These are phyloP conservation scores for Spergularia azorica DNA, from an alignment of 179 eudicot species.

Conservation along the genomic window DNA sequence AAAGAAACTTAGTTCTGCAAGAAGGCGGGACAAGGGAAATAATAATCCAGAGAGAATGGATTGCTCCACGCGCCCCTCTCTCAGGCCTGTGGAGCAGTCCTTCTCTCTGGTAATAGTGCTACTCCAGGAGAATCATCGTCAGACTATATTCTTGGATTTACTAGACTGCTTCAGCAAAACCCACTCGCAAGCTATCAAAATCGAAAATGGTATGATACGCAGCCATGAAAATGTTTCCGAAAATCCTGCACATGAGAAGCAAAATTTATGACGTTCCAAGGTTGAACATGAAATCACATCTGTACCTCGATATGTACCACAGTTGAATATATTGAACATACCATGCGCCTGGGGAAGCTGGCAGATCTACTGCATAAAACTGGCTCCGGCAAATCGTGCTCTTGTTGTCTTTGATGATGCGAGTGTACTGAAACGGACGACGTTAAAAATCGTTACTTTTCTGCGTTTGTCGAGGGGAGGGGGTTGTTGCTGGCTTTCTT, in stretches of 20 bases:
- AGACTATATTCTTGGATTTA: too few relatives aligned
- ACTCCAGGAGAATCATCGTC: too few relatives aligned
- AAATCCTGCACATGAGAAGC: slow-evolving; percentile 31
- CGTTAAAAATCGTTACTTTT: neutral
- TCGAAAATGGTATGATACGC: slow-evolving; percentile 44
- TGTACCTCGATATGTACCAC: neutral
- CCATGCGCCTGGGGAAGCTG: slow-evolving; percentile 18
- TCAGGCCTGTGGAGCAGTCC: too few relatives aligned
- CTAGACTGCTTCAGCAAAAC: slow-evolving; percentile 38
- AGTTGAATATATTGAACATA: neutral
- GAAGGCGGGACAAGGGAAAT: too few relatives aligned
- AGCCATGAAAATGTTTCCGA: slow-evolving; percentile 41
- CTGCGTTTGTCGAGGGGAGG: too few relatives aligned
- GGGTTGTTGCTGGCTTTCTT: too few relatives aligned
- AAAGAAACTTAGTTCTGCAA: too few relatives aligned
- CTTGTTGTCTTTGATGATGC: neutral
- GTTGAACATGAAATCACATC: neutral
- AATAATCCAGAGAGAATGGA: too few relatives aligned
- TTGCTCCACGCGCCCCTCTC: too few relatives aligned
- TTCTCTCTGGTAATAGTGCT: too few relatives aligned
- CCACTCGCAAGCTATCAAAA: slow-evolving; percentile 34
- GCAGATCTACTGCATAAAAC: slow-evolving; percentile 22
- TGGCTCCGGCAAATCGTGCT: slow-evolving; percentile 18
- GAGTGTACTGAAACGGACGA: slow-evolving; percentile 9
- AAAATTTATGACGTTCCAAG: neutral